A percentile compares a stretch with the other conserved stretches of the same genome.
Evolutionary conservation across 441 rosid genomes (phyloP).

Genomic region (Raphanus hybrid): DNA sequence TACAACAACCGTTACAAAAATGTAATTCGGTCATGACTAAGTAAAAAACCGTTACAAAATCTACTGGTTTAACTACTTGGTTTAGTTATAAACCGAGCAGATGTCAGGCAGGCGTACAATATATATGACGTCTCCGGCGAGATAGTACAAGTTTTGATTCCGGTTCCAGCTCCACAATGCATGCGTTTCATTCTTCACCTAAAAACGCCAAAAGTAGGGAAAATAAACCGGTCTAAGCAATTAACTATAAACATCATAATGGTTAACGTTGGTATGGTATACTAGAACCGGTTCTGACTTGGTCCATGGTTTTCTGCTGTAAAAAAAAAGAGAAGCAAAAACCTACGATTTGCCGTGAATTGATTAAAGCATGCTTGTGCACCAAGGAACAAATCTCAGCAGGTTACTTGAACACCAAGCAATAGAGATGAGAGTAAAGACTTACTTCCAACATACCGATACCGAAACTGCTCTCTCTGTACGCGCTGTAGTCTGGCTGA

Average conservation of each 20-base stretch:
- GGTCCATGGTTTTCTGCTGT: not conserved
- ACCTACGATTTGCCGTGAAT: not conserved
- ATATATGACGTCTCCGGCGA: slow-evolving; percentile 62
- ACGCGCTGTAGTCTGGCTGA: slow-evolving; percentile 90
- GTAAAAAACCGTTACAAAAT: not conserved
- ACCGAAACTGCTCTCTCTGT: slow-evolving; percentile 91
- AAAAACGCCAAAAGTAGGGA: slow-evolving; percentile 22
- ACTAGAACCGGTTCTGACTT: slow-evolving; percentile 3
- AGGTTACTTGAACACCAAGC: slow-evolving; percentile 28
- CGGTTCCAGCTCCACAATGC: slow-evolving; percentile 91
- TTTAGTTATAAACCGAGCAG: slow-evolving; percentile 44
- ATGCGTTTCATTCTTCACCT: slow-evolving; percentile 90
- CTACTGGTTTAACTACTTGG: slow-evolving; percentile 29
- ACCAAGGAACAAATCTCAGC: not conserved
- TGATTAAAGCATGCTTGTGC: slow-evolving; percentile 3
- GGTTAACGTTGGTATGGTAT: not conserved
- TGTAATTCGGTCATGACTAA: not conserved
- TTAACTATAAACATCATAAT: too few relatives aligned
- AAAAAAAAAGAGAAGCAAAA: too few relatives aligned
- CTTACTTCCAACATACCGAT: slow-evolving; percentile 80
- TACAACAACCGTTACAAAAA: too few relatives aligned
- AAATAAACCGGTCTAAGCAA: not conserved
- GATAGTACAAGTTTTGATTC: slow-evolving; percentile 55
- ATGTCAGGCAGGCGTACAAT: slow-evolving; percentile 69
- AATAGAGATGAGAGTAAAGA: slow-evolving; percentile 7